These are phyloP conservation scores for Globisporangium sylvaticum DNA, from an alignment of 352 stramenopile genomes.

Conservation along the genomic window DNA sequence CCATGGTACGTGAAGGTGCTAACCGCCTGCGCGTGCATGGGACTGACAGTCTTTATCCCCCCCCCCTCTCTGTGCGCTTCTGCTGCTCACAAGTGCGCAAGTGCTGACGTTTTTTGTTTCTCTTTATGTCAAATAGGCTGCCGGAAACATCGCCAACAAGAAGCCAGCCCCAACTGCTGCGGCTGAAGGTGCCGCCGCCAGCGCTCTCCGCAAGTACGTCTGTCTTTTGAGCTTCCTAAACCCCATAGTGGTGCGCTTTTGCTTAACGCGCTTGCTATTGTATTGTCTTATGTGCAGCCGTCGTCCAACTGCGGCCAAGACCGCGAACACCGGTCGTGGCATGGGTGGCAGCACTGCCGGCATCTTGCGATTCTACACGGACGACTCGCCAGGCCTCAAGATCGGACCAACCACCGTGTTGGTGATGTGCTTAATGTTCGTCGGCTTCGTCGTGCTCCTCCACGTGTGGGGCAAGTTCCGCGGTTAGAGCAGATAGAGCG, in stretches of 20 bases:
- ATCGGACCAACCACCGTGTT: constrained; percentile 95
- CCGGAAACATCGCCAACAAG: constrained; percentile 45
- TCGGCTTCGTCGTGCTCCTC: constrained; percentile 95
- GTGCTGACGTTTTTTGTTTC: background rate
- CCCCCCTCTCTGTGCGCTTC: background rate
- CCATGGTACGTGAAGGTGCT: constrained; percentile 10
- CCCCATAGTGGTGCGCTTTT: background rate
- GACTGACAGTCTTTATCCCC: background rate
- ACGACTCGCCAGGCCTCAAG: constrained; percentile 95
- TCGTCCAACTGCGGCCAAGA: constrained; percentile 42
- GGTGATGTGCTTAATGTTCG: constrained; percentile 93
- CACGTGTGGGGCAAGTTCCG: constrained; percentile 98
- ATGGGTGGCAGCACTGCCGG: constrained; percentile 86
- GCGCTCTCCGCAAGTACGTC: constrained; percentile 62
- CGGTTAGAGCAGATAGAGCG: constrained; percentile 35
- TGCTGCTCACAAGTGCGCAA: background rate
- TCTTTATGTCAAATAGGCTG: constrained; percentile 21
- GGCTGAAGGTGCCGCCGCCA: constrained; percentile 59
- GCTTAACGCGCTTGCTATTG: constrained; percentile 2
- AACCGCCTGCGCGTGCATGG: background rate
- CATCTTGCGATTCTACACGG: constrained; percentile 97
- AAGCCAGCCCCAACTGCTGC: constrained; percentile 66
- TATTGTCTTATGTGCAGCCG: constrained; percentile 29
- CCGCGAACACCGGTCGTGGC: constrained; percentile 72
- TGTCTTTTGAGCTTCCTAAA: background rate